Evolutionary conservation across 2,329 filamentous ascomycete species (phyloP), one percentile per base, ranked within the genome.

Genomic region (Microascus cirrosus): DNA sequence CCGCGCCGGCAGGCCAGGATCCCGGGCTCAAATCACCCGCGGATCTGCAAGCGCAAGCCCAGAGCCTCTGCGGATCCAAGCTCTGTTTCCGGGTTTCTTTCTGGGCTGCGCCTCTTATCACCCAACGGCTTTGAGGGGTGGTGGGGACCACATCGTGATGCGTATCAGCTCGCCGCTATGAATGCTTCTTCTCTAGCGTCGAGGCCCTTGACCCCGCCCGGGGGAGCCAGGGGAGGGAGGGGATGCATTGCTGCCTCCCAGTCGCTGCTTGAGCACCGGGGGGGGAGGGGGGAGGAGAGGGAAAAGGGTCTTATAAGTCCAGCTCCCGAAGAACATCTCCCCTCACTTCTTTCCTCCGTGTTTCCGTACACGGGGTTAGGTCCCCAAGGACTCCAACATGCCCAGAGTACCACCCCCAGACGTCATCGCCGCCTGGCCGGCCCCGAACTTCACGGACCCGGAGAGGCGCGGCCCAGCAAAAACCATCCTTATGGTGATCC

Each of bases 371-470:
- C 36, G 13, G 18, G 18, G 6, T 4, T 13, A 13, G 15, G 36
- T n/a, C 13, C 36, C 36, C 36, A 42, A 13, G 12, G 36, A 13
- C 36, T n/a, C 10, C 12, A 42, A 42, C 20, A 52, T 57, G 55
- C 42, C 55, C 20, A 42, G 42, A n/a, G 51, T 58, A 18, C 62
- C 62, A 42, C 60, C 64, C 8, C 54, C 58, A 10, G 61, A 61
- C 52, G 61, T 64, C 45, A 52, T 65, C 28, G 59, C 60, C 34
- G 65, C 61, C 58, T 71, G 70, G 70, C 69, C 71, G 52, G 55
- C 60, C 53, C 64, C 68, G 13, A 68, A 71, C 61, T 66, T 68
- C 62, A 56, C 60, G 55, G 57, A 71, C 59, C 70, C 69, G 15
- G 64, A 67, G 55, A 66, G 64, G 11, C 64, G 64, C 59, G 70